These are phyloP conservation scores for Ilyonectria mors-panacis DNA, from an alignment of 2,329 filamentous ascomycete genomes.

Conservation along the genomic window DNA sequence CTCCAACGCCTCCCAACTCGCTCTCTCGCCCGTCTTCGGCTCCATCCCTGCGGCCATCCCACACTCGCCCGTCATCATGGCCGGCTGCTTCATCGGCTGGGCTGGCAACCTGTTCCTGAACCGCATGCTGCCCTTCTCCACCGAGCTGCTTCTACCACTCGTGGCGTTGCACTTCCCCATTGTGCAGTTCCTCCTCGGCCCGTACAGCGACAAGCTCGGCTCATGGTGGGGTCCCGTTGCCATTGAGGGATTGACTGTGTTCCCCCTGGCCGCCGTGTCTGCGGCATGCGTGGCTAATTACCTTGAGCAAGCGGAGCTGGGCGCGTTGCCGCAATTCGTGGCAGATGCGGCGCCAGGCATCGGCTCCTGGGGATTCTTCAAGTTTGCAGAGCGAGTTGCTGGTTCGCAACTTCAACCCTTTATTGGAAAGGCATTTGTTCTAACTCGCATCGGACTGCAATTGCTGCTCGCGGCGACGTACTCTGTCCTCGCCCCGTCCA, in stretches of 20 bases:
- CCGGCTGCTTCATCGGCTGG: slow-evolving; percentile 80
- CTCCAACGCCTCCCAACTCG: slow-evolving; percentile 80
- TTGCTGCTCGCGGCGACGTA: slow-evolving; percentile 76
- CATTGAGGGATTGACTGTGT: slow-evolving; percentile 81
- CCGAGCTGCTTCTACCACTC: slow-evolving; percentile 74
- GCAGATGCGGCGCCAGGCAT: slow-evolving; percentile 77
- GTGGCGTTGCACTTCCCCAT: slow-evolving; percentile 82
- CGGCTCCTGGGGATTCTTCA: slow-evolving; percentile 77
- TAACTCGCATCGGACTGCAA: slow-evolving; percentile 82
- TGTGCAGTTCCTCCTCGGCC: slow-evolving; percentile 80
- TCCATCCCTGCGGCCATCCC: slow-evolving; percentile 82
- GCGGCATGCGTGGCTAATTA: slow-evolving; percentile 75
- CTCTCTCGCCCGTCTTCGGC: slow-evolving; percentile 90
- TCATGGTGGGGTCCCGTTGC: slow-evolving; percentile 80
- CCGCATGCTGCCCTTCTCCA: slow-evolving; percentile 62
- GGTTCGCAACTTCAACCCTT: slow-evolving; percentile 60
- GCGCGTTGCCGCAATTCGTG: slow-evolving; percentile 68
- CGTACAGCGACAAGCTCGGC: slow-evolving; percentile 76
- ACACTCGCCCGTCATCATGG: slow-evolving; percentile 77
- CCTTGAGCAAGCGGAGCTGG: slow-evolving; percentile 73
- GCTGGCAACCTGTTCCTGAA: slow-evolving; percentile 73
- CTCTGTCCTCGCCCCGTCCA: slow-evolving; percentile 77
- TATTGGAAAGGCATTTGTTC: slow-evolving; percentile 74
- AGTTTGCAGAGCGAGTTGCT: slow-evolving; percentile 60
- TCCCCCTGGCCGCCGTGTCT: slow-evolving; percentile 77